Base-by-base conservation (phyloP, 2,329 filamentous ascomycete genomes). In the Penicillium brasilianum region DNA sequence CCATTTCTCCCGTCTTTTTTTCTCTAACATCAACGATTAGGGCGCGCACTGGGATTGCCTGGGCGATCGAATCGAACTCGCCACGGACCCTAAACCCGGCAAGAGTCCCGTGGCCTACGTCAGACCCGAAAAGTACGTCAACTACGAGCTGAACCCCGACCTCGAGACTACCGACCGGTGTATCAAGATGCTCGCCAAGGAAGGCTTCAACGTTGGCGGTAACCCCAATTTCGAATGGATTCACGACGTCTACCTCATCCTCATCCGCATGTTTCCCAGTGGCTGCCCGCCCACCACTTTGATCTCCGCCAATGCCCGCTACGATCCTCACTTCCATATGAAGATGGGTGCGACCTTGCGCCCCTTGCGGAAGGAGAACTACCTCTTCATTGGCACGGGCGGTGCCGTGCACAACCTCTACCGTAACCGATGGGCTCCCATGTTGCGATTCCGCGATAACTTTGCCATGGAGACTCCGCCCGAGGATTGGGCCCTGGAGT, bases 331-430 rank as follows among this genome's bases (percentile, higher is more conserved):
- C 66, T 82, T 80, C 68, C 84, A 87, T 65, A 74, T 88, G 60
- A 81, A 82, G 55, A 81, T 90, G 9, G 88, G 88, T 20, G 77
- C 80, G 0, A 80, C 84, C 0, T 78, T 90, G 5, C 81, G 85
- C 0, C 81, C 83, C 0, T 78, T 90, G 4, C 80, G 87, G 1
- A 70, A 78, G 30, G 79, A 85, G 69, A 81, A 79, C 41, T 83
- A 85, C 66, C 81, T 91, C 1, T 74, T 91, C 55, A 82, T 87
- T 58, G 85, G 85, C 9, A 83, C 81, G 0, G 85, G 88, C 16
- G 88, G 88, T 37, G 84, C 88, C 0, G 88, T 91, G 0, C 88
- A 90, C 74, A 91, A 90, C 66, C 81, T 91, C 1, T 90, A 88
- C 72, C 84, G 88, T 18, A 90, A 91, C 71, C 72, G 81, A 44